These are phyloP conservation scores for Solanum bulbocastanum DNA, from an alignment of 257 asterid species.

Conservation along the genomic window DNA sequence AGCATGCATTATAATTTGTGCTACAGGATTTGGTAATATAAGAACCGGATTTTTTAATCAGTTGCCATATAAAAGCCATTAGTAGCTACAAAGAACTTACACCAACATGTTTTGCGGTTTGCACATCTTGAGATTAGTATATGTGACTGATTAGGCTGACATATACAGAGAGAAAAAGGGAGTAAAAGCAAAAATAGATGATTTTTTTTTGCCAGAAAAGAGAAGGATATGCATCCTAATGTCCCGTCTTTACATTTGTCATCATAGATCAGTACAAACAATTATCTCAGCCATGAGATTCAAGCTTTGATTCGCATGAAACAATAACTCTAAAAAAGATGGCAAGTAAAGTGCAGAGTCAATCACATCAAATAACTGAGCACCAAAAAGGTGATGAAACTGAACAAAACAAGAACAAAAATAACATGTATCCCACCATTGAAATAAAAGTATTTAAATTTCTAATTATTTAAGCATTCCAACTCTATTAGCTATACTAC, in stretches of 20 bases:
- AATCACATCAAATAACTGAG: background rate
- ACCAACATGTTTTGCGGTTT: background rate
- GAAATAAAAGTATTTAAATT: background rate
- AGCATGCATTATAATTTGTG: background rate
- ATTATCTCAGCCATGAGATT: background rate
- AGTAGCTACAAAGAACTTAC: background rate
- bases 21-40: background rate
- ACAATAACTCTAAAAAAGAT: background rate
- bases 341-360: background rate
- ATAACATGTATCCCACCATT: background rate
- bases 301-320: background rate
- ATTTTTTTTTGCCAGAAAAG: background rate
- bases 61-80: background rate
- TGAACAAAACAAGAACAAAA: background rate
- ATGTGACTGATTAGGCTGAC: background rate
- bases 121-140: background rate
- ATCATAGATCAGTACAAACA: background rate
- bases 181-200: background rate
- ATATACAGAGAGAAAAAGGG: background rate
- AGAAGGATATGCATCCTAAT: background rate
- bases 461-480: background rate
- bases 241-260: background rate
- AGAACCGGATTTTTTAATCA: background rate
- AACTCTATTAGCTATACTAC: background rate
- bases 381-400: background rate